Percentiles rank a stretch among this genome's conserved stretches.
phyloP scores from a whole-genome alignment of 257 asterid genomes.

The Solanum lycopersicoides region DNA sequence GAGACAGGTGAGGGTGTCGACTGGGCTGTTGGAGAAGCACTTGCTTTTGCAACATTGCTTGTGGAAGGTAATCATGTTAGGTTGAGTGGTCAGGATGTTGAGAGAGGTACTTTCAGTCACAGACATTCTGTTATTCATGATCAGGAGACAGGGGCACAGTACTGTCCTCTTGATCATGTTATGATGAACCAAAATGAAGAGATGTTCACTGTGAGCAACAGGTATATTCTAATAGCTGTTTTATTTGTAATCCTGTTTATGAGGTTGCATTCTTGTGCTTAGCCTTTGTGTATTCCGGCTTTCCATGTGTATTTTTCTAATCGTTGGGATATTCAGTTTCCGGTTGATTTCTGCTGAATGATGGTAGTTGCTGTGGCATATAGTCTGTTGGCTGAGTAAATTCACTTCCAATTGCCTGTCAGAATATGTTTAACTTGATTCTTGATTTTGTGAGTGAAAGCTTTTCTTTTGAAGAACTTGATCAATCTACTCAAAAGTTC shows the following conservation, averaged over 20 bases:
- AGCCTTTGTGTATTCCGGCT: neutral
- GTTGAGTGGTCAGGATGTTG: conserved; percentile 25
- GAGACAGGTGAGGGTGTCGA: conserved; percentile 24
- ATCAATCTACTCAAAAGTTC: neutral
- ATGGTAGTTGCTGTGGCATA: neutral
- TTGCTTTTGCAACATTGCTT: conserved; percentile 23
- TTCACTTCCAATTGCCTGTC: neutral
- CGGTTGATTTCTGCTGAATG: neutral
- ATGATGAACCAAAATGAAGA: conserved; percentile 20
- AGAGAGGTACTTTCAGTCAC: conserved; percentile 23
- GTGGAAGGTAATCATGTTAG: conserved; percentile 25
- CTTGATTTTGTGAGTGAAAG: neutral
- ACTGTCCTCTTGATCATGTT: conserved; percentile 22
- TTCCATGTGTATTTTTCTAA: neutral
- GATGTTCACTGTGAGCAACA: conserved; percentile 25
- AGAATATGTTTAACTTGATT: neutral
- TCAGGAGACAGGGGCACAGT: conserved; percentile 15
- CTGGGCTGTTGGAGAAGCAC: conserved; percentile 25
- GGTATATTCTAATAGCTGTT: neutral
- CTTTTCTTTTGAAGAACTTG: neutral
- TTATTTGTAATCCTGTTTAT: neutral
- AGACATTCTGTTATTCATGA: conserved; percentile 22
- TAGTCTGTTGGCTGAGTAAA: neutral
- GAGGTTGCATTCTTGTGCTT: neutral
- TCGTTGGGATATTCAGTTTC: neutral